Conservation (phyloP, 495 filamentous ascomycete species). For the Penicillium crystallinum region DNA sequence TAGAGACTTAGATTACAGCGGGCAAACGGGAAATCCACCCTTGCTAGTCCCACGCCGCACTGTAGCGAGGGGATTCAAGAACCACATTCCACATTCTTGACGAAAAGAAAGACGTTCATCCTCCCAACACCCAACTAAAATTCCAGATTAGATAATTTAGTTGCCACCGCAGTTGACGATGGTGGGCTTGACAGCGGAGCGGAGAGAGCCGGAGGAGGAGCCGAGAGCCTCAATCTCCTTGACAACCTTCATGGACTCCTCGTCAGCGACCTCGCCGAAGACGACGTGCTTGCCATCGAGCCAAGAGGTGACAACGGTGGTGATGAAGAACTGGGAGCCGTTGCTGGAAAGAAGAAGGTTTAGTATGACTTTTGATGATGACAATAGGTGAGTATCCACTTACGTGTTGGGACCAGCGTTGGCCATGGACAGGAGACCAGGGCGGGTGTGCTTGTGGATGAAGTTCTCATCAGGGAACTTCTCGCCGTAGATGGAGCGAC, state of each 20-base stretch:
- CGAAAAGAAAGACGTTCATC: slow-evolving; percentile 12
- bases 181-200: slow-evolving; percentile 59
- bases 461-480: slow-evolving; percentile 99
- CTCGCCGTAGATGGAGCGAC: slow-evolving; percentile 92
- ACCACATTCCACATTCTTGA: slow-evolving; percentile 4
- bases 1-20: slow-evolving; percentile 26
- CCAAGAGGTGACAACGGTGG: slow-evolving; percentile 85
- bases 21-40: slow-evolving; percentile 15
- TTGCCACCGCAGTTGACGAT: slow-evolving; percentile 57
- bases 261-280: slow-evolving; percentile 84
- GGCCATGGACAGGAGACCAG: slow-evolving; percentile 93
- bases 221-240: slow-evolving; percentile 70
- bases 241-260: slow-evolving; percentile 58
- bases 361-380: neutral
- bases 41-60: slow-evolving; percentile 6
- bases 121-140: slow-evolving; percentile 10
- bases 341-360: slow-evolving; percentile 54
- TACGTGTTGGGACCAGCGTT: slow-evolving; percentile 88
- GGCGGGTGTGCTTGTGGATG: slow-evolving; percentile 70
- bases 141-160: slow-evolving; percentile 31
- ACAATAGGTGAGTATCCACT: slow-evolving; percentile 27
- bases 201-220: slow-evolving; percentile 54
- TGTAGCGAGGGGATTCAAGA: neutral
- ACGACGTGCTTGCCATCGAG: slow-evolving; percentile 97
- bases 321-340: slow-evolving; percentile 98